Evolutionary conservation across 805 yeast species (phyloP).

Genomic region (Jamesozyma spencerorum): DNA sequence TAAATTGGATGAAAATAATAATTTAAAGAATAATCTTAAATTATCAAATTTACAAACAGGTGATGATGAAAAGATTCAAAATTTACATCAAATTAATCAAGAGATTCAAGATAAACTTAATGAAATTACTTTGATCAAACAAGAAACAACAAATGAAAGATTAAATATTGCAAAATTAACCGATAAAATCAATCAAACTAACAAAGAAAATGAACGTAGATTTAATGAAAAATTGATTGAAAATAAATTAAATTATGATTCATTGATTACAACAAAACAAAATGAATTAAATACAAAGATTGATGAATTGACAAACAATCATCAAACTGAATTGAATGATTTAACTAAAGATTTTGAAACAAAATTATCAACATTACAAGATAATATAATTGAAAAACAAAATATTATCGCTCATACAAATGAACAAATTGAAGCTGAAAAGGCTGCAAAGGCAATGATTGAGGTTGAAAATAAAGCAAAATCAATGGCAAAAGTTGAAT

Average conservation of each 20-base stretch:
- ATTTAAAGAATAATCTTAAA: slow-evolving; percentile 18
- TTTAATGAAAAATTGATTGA: slow-evolving; percentile 21
- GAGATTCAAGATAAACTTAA: slow-evolving; percentile 15
- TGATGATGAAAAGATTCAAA: slow-evolving; percentile 20
- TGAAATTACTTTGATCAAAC: slow-evolving; percentile 20
- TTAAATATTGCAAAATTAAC: slow-evolving; percentile 20
- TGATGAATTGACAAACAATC: slow-evolving; percentile 12
- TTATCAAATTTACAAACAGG: slow-evolving; percentile 16
- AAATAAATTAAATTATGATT: slow-evolving; percentile 19
- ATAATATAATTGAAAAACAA: neutral
- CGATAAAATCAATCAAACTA: slow-evolving; percentile 22
- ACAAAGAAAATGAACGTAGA: slow-evolving; percentile 20
- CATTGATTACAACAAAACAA: slow-evolving; percentile 19
- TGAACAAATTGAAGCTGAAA: slow-evolving; percentile 9
- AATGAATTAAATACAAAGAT: slow-evolving; percentile 17
- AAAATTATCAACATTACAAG: slow-evolving; percentile 4
- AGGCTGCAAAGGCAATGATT: neutral
- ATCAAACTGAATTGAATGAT: slow-evolving; percentile 16
- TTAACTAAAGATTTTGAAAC: slow-evolving; percentile 15
- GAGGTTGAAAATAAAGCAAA: slow-evolving; percentile 3
- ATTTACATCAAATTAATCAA: slow-evolving; percentile 18
- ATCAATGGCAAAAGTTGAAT: slow-evolving; percentile 9
- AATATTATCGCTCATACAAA: neutral
- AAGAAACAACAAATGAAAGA: slow-evolving; percentile 24
- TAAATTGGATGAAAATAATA: slow-evolving; percentile 8